These are phyloP conservation scores for Tricholoma saponaceum DNA, from an alignment of 768 basidiomycete genomes.

Conservation along the genomic window DNA sequence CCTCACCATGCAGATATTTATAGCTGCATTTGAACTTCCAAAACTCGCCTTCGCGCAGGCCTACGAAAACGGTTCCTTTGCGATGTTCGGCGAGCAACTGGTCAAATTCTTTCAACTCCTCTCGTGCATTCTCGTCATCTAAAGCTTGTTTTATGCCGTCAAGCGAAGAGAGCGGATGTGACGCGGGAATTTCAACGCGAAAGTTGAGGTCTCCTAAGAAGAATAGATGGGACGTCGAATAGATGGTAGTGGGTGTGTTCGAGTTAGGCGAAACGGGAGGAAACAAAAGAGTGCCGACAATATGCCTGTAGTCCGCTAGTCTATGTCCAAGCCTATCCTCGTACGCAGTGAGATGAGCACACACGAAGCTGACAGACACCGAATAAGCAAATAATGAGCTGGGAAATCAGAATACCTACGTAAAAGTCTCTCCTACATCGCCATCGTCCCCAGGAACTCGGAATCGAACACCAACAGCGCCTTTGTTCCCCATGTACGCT, in stretches of 20 bases:
- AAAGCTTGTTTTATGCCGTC: slow-evolving; percentile 38
- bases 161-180: slow-evolving; percentile 40
- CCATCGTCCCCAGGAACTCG: slow-evolving; percentile 56
- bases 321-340: slow-evolving; percentile 59
- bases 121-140: slow-evolving; percentile 47
- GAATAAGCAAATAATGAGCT: slow-evolving; percentile 2
- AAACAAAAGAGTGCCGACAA: slow-evolving; percentile 80
- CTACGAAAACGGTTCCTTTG: slow-evolving; percentile 63
- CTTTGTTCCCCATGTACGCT: slow-evolving; percentile 89
- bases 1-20: slow-evolving; percentile 78
- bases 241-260: slow-evolving; percentile 54
- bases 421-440: slow-evolving; percentile 69
- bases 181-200: slow-evolving; percentile 62
- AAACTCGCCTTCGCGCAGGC: slow-evolving; percentile 82
- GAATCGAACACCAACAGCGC: slow-evolving; percentile 86
- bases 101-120: slow-evolving; percentile 66
- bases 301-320: slow-evolving; percentile 75
- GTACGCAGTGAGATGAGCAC: slow-evolving; percentile 88
- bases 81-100: slow-evolving; percentile 62
- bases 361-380: slow-evolving; percentile 52
- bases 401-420: slow-evolving; percentile 49
- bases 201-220: slow-evolving; percentile 95
- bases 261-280: slow-evolving; percentile 41
- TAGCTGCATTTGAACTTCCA: slow-evolving; percentile 90
- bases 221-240: slow-evolving; percentile 87